Evolutionary conservation across 2,329 filamentous ascomycete species (phyloP), one percentile per base, ranked within the genome.

Genomic region (Penicillium sp.): DNA sequence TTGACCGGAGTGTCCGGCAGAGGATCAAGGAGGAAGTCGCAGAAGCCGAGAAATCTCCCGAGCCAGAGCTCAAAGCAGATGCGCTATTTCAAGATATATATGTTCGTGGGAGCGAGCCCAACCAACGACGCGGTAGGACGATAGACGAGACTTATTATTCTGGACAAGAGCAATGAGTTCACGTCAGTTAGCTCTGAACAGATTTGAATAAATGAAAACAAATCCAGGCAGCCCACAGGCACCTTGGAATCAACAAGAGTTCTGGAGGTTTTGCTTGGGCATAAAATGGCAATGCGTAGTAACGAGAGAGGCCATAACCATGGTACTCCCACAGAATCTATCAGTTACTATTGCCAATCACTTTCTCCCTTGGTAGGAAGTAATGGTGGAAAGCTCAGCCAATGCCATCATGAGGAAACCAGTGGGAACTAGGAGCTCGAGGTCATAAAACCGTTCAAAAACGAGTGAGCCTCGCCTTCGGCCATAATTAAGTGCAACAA

Each of bases 81-180:
- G 93, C 95, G 69, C 84, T 98, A 70, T 98, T 87, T 78, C 93
- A 97, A 87, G 93, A 97, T 79, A 93, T 96, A 75, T 97, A 96
- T 81, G 92, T 92, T 69, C 84, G 84, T 65, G 93, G 93, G 66
- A 90, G 86, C 63, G 93, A 97, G 86, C 93, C 93, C 50, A 82
- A 87, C 72, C 96, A 90, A 83, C 86, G 96, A 80, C 88, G 93
- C 70, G 93, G 93, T 70, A 86, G 93, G 62, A 92, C 90, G 56
- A 85, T 89, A 51, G 92, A 97, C 74, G 94, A 97, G 88, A 93
- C 92, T 81, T 93, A 88, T 81, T 97, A 89, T 79, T 88, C 86
- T 45, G 57, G 60, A 13, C 19, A 46, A 7, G 11, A 5, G n/a
- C 19, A 11, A 23, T 46, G n/a, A 46, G 19, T 46, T 17, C 17